phyloP scores from a whole-genome alignment of 1,284 basidiomycete genomes.

The Fomitopsis palustris region DNA sequence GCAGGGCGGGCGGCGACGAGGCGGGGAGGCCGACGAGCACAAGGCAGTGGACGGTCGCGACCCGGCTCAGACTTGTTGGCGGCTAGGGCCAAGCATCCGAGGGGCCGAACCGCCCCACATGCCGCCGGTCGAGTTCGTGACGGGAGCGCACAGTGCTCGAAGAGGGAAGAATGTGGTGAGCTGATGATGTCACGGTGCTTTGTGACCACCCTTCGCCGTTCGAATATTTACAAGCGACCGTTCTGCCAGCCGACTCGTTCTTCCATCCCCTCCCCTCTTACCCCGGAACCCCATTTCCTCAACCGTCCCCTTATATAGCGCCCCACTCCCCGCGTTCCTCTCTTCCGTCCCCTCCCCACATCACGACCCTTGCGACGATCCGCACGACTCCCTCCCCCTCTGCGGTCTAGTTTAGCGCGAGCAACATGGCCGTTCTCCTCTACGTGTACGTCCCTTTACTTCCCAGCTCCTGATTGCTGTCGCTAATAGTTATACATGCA shows the following conservation, averaged over 20 bases:
- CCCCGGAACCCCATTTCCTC: neutral
- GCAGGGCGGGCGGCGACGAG: neutral
- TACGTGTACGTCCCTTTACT: neutral
- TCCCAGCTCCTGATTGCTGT: neutral
- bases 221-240: neutral
- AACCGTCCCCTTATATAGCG: neutral
- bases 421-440: conserved; percentile 5
- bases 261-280: neutral
- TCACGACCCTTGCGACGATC: neutral
- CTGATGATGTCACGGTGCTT: neutral
- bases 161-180: neutral
- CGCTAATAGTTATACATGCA: conserved; percentile 9
- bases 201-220: neutral
- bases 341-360: neutral
- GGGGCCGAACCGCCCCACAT: neutral
- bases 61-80: neutral
- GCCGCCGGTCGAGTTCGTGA: neutral
- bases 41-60: neutral
- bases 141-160: neutral
- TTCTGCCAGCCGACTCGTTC: neutral
- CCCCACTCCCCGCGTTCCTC: neutral
- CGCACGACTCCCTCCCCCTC: neutral
- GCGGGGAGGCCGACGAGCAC: too few species aligned
- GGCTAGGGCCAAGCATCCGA: neutral
- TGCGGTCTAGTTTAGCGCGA: neutral